A percentile compares a stretch with the other conserved stretches of the same genome.
Evolutionary conservation across 148 eudicot genomes (phyloP).

Genomic region (Chenopodium album): DNA sequence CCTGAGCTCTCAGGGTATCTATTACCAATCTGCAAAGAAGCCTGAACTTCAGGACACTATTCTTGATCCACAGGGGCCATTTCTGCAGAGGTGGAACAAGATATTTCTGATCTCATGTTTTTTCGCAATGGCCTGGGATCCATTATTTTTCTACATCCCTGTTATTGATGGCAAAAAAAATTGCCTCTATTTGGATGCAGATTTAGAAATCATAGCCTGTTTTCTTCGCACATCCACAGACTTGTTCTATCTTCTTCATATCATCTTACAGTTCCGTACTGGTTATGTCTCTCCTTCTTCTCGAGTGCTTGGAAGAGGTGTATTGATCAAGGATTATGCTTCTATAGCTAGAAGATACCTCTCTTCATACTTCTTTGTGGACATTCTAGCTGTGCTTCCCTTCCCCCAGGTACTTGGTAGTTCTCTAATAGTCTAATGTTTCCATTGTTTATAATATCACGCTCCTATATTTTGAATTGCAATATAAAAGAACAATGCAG

Average conservation of each 20-base stretch:
- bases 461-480: background rate
- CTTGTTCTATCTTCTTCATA: slow-evolving; percentile 60
- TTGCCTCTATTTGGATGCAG: slow-evolving; percentile 48
- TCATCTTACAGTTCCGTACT: slow-evolving; percentile 61
- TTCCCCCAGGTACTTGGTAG: slow-evolving; percentile 43
- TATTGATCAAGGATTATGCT: slow-evolving; percentile 46
- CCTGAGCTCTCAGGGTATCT: slow-evolving; percentile 23
- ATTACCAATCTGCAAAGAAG: slow-evolving; percentile 31
- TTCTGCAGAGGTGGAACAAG: slow-evolving; percentile 69
- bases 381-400: slow-evolving; percentile 66
- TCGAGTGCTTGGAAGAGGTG: slow-evolving; percentile 74
- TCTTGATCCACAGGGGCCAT: slow-evolving; percentile 62
- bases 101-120: slow-evolving; percentile 56
- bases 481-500: background rate
- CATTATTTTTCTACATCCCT: slow-evolving; percentile 67
- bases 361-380: slow-evolving; percentile 49
- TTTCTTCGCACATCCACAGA: slow-evolving; percentile 59
- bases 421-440: background rate
- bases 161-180: slow-evolving; percentile 35
- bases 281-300: slow-evolving; percentile 64
- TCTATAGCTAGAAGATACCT: slow-evolving; percentile 59
- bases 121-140: slow-evolving; percentile 64
- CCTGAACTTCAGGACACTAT: slow-evolving; percentile 24
- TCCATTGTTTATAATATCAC: too few species aligned
- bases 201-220: slow-evolving; percentile 47